Percentiles rank a stretch among this genome's conserved stretches.
Evolutionary conservation across 441 rosid species (phyloP).

Genomic region (Erodium texanum): DNA sequence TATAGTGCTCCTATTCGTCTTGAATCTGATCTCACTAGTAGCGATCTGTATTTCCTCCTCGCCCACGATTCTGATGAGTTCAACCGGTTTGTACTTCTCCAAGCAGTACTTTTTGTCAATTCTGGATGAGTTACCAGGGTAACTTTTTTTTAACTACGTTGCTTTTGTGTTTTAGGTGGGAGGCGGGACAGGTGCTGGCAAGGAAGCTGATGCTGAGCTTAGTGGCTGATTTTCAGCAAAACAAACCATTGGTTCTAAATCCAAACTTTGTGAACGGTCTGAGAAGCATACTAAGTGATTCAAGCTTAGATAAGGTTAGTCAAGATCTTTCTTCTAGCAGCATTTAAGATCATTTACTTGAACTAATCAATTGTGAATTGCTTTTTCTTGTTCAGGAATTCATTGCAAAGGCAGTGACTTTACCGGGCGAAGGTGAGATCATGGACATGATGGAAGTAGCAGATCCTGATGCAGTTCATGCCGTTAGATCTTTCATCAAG

Average conservation of each 20-base stretch:
- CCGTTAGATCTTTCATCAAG: conserved; percentile 71
- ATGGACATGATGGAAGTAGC: conserved; percentile 98
- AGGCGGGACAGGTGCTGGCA: conserved; percentile 86
- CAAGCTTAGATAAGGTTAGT: conserved; percentile 74
- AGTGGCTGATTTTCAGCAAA: conserved; percentile 80
- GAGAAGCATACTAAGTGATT: conserved; percentile 55
- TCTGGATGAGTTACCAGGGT: conserved; percentile 6
- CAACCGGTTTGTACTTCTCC: conserved; percentile 57
- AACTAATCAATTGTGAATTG: conserved; percentile 10
- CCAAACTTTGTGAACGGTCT: conserved; percentile 75
- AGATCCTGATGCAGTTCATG: conserved; percentile 94
- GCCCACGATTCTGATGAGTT: conserved; percentile 93
- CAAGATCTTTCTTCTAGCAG: background rate
- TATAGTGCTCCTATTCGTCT: conserved; percentile 94
- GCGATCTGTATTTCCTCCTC: conserved; percentile 80
- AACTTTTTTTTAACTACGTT: conserved; percentile 9
- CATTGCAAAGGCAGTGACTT: conserved; percentile 76
- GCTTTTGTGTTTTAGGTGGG: conserved; percentile 57
- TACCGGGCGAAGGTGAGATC: conserved; percentile 94
- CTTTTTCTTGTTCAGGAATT: conserved; percentile 53
- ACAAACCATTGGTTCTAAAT: conserved; percentile 52
- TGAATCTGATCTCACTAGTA: conserved; percentile 66
- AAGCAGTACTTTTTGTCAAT: background rate
- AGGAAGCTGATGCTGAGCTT: conserved; percentile 86
- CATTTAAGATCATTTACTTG: background rate